Base-by-base conservation (phyloP, 257 asterid species). In the Solanum paucissectum region DNA sequence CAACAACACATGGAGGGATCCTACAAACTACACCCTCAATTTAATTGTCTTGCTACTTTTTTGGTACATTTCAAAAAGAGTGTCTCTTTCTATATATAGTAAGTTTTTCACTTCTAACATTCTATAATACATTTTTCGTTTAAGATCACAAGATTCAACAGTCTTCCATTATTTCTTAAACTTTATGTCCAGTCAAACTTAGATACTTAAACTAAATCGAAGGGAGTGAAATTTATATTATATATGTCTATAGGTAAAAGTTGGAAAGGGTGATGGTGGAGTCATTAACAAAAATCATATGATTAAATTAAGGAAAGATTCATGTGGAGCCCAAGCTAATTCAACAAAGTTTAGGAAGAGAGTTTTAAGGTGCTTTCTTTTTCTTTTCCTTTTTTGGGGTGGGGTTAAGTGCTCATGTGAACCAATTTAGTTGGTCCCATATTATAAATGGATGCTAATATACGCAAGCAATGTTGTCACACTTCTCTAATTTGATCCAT, bases 381-480 rank as follows among this genome's bases (percentile, higher is more conserved):
- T 76, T 76, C 58, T 77, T 73, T 73, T 34, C 21, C 42, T 73
- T 36, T 73, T 36, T 2, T 10, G 83, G 34, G 83, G 60, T 18
- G 44, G 36, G 87, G 73, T 40, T 52, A 68, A 87, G 86, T 85
- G 86, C 86, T 86, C 66, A 6, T 33, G 38, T 69, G 68, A 68
- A 44, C 83, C 27, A 77, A 77, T 86, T 37, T 37, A 81, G 7
- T 64, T 52, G 76, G 88, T 83, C 86, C 87, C 62, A 71, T 66
- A 21, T 10, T 18, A 73, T 37, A 42, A 33, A 86, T 86, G 74
- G 90, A 91, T 79, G 92, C 90, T 76, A 62, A 77, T 25, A 9
- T 73, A 86, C 93, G 92, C 90, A 89, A 89, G 92, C 92, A 91
- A 81, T 89, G 90, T 62, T 90, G 92, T 87, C 92, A 88, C 81